Evolutionary conservation across 352 stramenopile genomes (phyloP).

Genomic region (Globisporangium solare): DNA sequence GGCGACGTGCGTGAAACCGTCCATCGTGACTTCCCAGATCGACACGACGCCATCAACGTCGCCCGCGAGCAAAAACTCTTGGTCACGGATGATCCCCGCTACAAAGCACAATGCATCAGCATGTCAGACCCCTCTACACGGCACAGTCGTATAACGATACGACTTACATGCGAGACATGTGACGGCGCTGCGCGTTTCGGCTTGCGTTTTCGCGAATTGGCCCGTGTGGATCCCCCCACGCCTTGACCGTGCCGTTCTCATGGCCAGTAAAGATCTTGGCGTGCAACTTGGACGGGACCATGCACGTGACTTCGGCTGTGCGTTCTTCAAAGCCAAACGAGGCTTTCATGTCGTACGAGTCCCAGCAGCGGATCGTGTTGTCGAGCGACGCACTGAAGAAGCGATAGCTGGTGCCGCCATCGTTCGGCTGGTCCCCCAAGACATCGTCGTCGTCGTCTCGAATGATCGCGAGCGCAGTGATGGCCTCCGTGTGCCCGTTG

Average conservation of each 20-base stretch:
- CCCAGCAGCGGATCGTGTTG: conserved; percentile 72
- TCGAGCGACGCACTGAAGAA: conserved; percentile 72
- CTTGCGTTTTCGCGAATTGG: conserved; percentile 25
- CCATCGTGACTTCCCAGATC: conserved; percentile 49
- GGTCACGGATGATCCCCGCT: conserved; percentile 44
- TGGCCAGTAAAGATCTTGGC: conserved; percentile 60
- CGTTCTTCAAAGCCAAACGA: conserved; percentile 65
- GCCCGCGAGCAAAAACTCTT: conserved; percentile 56
- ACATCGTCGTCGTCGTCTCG: conserved; percentile 21
- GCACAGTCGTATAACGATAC: neutral
- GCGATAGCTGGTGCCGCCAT: conserved; percentile 14
- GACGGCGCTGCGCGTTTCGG: conserved; percentile 30
- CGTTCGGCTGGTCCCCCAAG: neutral
- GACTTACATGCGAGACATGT: conserved; percentile 46
- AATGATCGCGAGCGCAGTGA: conserved; percentile 45
- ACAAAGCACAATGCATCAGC: neutral
- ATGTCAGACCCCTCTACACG: neutral
- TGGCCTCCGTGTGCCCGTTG: conserved; percentile 37
- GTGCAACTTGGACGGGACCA: conserved; percentile 41
- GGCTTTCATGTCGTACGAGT: conserved; percentile 59
- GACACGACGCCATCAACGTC: conserved; percentile 43
- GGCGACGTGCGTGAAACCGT: conserved; percentile 22
- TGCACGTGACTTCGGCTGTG: conserved; percentile 58
- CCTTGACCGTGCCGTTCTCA: conserved; percentile 48
- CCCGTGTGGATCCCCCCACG: conserved; percentile 62